Base-by-base conservation (phyloP, 805 yeast genomes). In the Nakazawaea wyomingensis region DNA sequence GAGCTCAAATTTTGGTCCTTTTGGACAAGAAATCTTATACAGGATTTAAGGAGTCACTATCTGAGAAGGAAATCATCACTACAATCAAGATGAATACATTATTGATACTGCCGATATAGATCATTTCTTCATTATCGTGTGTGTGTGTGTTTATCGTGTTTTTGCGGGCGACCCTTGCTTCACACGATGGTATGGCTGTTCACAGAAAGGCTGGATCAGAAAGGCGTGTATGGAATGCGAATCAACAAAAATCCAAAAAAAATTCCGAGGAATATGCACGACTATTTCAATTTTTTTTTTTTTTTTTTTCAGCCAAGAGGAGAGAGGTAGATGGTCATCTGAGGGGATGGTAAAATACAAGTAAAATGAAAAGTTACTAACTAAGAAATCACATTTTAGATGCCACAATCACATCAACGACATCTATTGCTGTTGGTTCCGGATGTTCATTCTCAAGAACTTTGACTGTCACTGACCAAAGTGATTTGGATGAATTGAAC, bases 391-490 rank as follows among this genome's bases (percentile, higher is more conserved):
- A n/a, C 7, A 20, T 34, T 46, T 32, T 39, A 57, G 62, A 73
- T 69, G 80, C 85, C 44, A 61, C 80, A 35, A 80, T 78, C 48
- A 58, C 76, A 44, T 72, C 75, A 50, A 69, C 78, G 38, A 67
- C 77, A 21, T 56, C 74, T 9, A 57, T 63, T 50, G 55, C 69
- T 20, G 65, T 74, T 40, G 74, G 77, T 49, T 77, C 78, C 6
- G 77, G 80, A 22, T 85, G 95, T 76, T 72, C 85, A 30, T 78
- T 82, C 69, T 56, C 69, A 22, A 63, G 68, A 39, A 69, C 72
- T 53, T 71, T 70, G 51, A 85, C 95, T 41, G 95, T 88, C 54
- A 79, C 93, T 43, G 77, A 81, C 34, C 88, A 89, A 66, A 55
- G 85, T 26, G 90, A 88, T 54, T 78, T 91, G 60, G 95, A 88